phyloP scores from a whole-genome alignment of 129 eudicot species.

The Centella asiatica region DNA sequence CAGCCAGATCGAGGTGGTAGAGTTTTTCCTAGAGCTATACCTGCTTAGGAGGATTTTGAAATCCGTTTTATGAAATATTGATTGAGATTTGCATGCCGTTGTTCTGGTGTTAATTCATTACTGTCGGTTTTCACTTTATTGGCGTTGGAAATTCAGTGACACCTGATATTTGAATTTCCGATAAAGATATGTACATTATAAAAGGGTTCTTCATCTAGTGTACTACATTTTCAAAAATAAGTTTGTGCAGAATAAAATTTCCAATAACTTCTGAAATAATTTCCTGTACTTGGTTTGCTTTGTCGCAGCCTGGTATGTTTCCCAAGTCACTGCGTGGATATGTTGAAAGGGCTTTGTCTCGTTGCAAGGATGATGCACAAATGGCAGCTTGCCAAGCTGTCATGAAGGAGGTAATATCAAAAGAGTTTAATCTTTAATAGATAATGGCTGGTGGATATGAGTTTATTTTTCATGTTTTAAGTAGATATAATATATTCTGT shows the following conservation, averaged over 20 bases:
- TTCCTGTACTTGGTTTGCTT: not conserved
- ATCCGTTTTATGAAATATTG: too few relatives aligned
- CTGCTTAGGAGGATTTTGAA: too few relatives aligned
- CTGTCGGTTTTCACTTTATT: too few relatives aligned
- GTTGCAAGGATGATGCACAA: slow-evolving; percentile 86
- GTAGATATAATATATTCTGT: not conserved
- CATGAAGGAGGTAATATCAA: slow-evolving; percentile 95
- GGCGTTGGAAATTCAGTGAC: too few relatives aligned
- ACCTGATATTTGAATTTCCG: too few relatives aligned
- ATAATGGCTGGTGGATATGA: not conserved
- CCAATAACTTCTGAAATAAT: not conserved
- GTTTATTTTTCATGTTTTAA: not conserved
- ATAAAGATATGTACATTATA: too few relatives aligned
- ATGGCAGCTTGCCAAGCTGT: slow-evolving; percentile 78
- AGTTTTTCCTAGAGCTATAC: too few relatives aligned
- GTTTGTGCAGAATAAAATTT: not conserved
- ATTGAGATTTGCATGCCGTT: too few relatives aligned
- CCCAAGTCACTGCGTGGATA: slow-evolving; percentile 92
- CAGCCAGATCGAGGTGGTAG: too few relatives aligned
- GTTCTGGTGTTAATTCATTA: too few relatives aligned
- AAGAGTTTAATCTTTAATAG: too few relatives aligned
- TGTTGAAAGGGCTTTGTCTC: slow-evolving; percentile 97
- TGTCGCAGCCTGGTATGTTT: slow-evolving; percentile 65
- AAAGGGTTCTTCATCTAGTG: not conserved
- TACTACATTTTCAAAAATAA: not conserved